These are phyloP conservation scores for Solanum stenotomum DNA, from an alignment of 257 asterid genomes.

Conservation along the genomic window DNA sequence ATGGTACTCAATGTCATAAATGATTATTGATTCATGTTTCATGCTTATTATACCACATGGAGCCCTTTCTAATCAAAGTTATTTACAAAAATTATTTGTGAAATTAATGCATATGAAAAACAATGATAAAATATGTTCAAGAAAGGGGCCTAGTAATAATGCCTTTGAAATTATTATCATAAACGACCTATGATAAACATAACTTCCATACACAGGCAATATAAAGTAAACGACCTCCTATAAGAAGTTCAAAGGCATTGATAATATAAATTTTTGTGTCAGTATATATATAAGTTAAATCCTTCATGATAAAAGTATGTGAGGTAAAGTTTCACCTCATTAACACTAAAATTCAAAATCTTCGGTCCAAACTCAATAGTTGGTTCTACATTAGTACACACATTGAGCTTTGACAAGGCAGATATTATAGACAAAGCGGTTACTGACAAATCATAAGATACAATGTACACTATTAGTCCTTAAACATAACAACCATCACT, in stretches of 20 bases:
- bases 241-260: neutral
- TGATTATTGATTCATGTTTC: no score
- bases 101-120: no score
- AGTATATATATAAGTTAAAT: neutral
- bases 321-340: neutral
- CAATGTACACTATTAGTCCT: neutral
- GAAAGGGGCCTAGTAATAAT: no score
- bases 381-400: neutral
- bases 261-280: neutral
- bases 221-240: neutral
- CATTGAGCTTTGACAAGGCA: neutral
- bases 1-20: no score
- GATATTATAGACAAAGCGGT: neutral
- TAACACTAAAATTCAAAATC: neutral
- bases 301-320: neutral
- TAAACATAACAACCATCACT: neutral
- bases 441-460: neutral
- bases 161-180: no score
- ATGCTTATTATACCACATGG: no score
- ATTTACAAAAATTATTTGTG: no score
- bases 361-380: neutral
- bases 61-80: no score
- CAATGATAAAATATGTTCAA: no score
- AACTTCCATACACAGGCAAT: neutral
- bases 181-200: no score